phyloP scores from a whole-genome alignment of 208 protist genomes.

The Leishmania mexicana region DNA sequence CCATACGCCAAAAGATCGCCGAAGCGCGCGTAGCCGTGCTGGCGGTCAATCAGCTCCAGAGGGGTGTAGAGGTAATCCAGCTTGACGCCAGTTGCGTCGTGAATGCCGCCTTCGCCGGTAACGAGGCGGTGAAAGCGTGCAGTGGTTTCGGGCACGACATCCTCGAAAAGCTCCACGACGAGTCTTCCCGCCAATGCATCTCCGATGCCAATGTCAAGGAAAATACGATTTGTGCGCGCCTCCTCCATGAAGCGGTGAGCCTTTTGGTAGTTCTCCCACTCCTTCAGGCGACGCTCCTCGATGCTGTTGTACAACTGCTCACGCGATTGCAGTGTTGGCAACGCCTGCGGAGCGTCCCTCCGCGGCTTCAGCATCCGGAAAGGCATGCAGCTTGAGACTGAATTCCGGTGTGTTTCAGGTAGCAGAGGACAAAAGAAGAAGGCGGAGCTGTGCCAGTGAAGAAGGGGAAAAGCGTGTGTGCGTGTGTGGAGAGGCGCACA shows the following conservation, averaged over 20 bases:
- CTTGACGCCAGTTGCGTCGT: conserved; percentile 54
- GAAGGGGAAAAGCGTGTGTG: not conserved
- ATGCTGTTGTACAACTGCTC: conserved; percentile 68
- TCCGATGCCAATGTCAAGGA: conserved; percentile 84
- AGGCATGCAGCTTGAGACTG: not conserved
- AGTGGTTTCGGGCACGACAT: conserved; percentile 85
- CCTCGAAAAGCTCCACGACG: conserved; percentile 89
- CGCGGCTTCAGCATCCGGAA: conserved; percentile 14
- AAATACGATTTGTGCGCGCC: conserved; percentile 66
- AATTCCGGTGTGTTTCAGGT: not conserved
- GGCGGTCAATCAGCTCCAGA: conserved; percentile 60
- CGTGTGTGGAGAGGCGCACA: not conserved
- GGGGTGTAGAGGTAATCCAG: conserved; percentile 79
- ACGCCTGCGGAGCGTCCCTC: conserved; percentile 11
- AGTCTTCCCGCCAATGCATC: conserved; percentile 78
- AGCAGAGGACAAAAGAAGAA: not conserved
- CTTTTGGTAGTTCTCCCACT: conserved; percentile 89
- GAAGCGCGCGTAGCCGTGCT: conserved; percentile 34
- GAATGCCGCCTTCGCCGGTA: conserved; percentile 71
- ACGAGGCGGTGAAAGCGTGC: conserved; percentile 89
- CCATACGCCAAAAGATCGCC: conserved; percentile 61
- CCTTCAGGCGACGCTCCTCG: conserved; percentile 82
- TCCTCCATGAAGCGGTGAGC: conserved; percentile 81
- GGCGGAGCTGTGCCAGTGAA: not conserved
- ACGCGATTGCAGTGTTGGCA: conserved; percentile 12